phyloP scores from a whole-genome alignment of 2,329 filamentous ascomycete species.

The Aspergillus arachidicola region DNA sequence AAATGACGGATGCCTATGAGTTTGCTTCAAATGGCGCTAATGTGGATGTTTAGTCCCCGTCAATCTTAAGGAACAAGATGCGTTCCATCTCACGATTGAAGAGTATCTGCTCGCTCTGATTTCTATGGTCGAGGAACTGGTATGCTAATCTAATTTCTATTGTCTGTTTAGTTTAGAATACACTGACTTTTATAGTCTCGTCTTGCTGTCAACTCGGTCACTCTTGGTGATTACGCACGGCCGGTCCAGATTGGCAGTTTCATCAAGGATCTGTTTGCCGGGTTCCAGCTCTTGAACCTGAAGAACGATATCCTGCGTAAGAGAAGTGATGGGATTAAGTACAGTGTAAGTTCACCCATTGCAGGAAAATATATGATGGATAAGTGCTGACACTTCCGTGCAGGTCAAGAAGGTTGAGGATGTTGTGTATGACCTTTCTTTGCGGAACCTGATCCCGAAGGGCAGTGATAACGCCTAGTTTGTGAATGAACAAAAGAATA shows the following conservation, averaged over 20 bases:
- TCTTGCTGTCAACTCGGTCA: slow-evolving; percentile 91
- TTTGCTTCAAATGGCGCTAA: slow-evolving; percentile 5
- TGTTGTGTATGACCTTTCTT: slow-evolving; percentile 90
- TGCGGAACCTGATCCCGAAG: slow-evolving; percentile 76
- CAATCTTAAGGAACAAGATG: slow-evolving; percentile 85
- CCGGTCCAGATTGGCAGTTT: slow-evolving; percentile 88
- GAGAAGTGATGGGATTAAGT: slow-evolving; percentile 91
- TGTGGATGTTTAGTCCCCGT: slow-evolving; percentile 68
- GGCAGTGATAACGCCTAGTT: slow-evolving; percentile 23
- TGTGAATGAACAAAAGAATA: not conserved
- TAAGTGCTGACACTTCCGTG: slow-evolving; percentile 5
- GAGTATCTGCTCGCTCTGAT: slow-evolving; percentile 93
- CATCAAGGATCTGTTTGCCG: slow-evolving; percentile 91
- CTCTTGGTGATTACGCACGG: slow-evolving; percentile 81
- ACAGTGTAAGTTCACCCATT: slow-evolving; percentile 57
- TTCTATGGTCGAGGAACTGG: slow-evolving; percentile 83
- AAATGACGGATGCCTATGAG: not conserved
- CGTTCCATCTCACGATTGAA: slow-evolving; percentile 94
- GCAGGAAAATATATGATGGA: not conserved
- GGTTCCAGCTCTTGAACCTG: slow-evolving; percentile 94
- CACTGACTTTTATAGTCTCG: slow-evolving; percentile 57
- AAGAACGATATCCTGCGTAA: slow-evolving; percentile 93
- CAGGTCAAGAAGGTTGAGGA: slow-evolving; percentile 96
- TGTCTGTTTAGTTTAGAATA: not conserved
- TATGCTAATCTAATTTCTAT: slow-evolving; percentile 33